Evolutionary conservation across 2,329 filamentous ascomycete species (phyloP).

Genomic region (Pseudocercospora musae): DNA sequence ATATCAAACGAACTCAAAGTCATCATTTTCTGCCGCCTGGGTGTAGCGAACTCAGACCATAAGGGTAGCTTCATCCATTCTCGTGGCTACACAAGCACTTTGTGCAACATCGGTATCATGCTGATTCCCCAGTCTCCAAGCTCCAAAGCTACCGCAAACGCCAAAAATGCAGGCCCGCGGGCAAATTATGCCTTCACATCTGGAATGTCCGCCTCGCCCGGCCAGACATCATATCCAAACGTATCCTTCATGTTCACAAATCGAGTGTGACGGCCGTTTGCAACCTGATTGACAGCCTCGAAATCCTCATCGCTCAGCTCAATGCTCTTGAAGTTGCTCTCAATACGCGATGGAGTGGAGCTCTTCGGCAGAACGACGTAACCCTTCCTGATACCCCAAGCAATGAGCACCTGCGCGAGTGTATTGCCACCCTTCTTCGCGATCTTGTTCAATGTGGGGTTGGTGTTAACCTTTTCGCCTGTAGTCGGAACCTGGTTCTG

Average conservation of each 20-base stretch:
- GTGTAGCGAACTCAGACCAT: too few relatives aligned
- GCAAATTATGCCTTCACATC: constrained; percentile 10
- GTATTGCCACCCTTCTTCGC: constrained; percentile 57
- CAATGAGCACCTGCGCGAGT: constrained; percentile 60
- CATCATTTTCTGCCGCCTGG: too few relatives aligned
- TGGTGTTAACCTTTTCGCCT: constrained; percentile 62
- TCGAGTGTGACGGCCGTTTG: constrained; percentile 62
- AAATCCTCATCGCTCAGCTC: constrained; percentile 55
- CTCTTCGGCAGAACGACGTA: constrained; percentile 69
- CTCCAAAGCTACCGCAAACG: not conserved
- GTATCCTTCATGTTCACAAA: constrained; percentile 83
- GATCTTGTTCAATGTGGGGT: constrained; percentile 57
- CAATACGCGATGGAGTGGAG: constrained; percentile 62
- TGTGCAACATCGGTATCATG: not conserved
- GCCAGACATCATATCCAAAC: constrained; percentile 62
- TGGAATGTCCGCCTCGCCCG: constrained; percentile 11
- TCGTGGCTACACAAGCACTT: not conserved
- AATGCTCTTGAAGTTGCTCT: constrained; percentile 65
- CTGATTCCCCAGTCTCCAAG: not conserved
- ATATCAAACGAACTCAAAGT: not conserved
- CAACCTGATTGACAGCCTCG: constrained; percentile 60
- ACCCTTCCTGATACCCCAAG: constrained; percentile 64
- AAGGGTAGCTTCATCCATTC: not conserved
- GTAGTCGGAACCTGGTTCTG: constrained; percentile 67
- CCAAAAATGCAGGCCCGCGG: not conserved